These are phyloP conservation scores for Xylaria grammica DNA, from an alignment of 495 filamentous ascomycete genomes.

Conservation along the genomic window DNA sequence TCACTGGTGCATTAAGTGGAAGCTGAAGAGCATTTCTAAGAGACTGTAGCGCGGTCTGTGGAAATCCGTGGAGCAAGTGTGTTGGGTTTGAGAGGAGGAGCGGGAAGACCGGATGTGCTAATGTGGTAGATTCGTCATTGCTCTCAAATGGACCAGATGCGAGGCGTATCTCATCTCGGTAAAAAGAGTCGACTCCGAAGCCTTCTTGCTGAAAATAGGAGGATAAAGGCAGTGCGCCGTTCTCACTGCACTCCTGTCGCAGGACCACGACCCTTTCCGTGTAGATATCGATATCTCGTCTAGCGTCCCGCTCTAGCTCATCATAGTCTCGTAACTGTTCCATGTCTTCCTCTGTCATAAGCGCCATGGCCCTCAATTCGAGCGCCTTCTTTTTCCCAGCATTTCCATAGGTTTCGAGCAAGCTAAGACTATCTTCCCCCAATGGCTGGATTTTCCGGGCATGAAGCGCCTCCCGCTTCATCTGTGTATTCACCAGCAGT, in stretches of 20 bases:
- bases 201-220: conserved; percentile 31
- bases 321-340: conserved; percentile 36
- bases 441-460: conserved; percentile 34
- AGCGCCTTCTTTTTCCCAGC: conserved; percentile 34
- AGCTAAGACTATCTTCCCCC: conserved; percentile 30
- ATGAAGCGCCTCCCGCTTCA: conserved; percentile 35
- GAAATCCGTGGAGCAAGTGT: conserved; percentile 32
- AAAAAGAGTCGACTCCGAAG: conserved; percentile 29
- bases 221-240: conserved; percentile 30
- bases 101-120: conserved; percentile 36
- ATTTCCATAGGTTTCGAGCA: conserved; percentile 35
- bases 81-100: conserved; percentile 34
- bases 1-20: conserved; percentile 22
- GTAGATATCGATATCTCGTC: conserved; percentile 31
- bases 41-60: conserved; percentile 33
- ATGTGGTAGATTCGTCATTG: conserved; percentile 30
- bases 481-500: conserved; percentile 35
- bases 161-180: conserved; percentile 34
- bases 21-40: conserved; percentile 31
- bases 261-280: conserved; percentile 25
- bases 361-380: conserved; percentile 31
- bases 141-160: conserved; percentile 26
- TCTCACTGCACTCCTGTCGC: conserved; percentile 32
- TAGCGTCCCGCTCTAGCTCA: conserved; percentile 30
- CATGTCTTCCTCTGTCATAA: conserved; percentile 36